These are phyloP conservation scores for Ogataea salicorniae DNA, from an alignment of 805 yeast species.

Conservation along the genomic window DNA sequence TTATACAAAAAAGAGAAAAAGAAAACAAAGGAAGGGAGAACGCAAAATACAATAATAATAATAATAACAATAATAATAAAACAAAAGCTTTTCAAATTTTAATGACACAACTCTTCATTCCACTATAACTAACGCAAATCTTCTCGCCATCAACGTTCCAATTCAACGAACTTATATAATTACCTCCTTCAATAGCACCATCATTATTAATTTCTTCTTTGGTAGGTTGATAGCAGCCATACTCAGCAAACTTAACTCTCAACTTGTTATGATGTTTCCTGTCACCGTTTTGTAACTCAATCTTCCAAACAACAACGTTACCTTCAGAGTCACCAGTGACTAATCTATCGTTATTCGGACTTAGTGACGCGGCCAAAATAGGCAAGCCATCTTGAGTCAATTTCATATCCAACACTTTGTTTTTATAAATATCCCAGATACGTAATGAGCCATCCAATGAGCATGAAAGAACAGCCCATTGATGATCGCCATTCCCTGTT, in stretches of 20 bases:
- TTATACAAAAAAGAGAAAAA: too few species aligned
- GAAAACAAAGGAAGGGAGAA: not conserved
- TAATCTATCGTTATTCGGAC: slow-evolving; percentile 42
- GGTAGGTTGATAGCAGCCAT: slow-evolving; percentile 22
- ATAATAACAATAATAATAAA: not conserved
- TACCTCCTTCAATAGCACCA: not conserved
- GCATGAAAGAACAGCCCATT: slow-evolving; percentile 40
- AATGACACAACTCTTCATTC: slow-evolving; percentile 23
- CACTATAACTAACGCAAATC: slow-evolving; percentile 24
- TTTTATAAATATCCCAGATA: slow-evolving; percentile 58
- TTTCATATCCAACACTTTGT: slow-evolving; percentile 33
- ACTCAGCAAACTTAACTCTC: not conserved
- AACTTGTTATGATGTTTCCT: slow-evolving; percentile 10
- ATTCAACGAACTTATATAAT: slow-evolving; percentile 18
- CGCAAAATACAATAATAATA: slow-evolving; percentile 4
- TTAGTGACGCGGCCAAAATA: slow-evolving; percentile 47
- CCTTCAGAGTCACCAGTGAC: slow-evolving; percentile 70
- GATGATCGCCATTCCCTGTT: slow-evolving; percentile 8
- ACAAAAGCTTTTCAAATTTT: slow-evolving; percentile 3
- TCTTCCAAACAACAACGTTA: slow-evolving; percentile 47
- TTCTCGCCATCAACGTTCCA: slow-evolving; percentile 24
- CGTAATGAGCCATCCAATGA: slow-evolving; percentile 70
- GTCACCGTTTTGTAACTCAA: slow-evolving; percentile 13
- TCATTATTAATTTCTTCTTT: slow-evolving; percentile 6
- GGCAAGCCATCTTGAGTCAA: slow-evolving; percentile 45